Conservation (phyloP, 352 stramenopile genomes). For the Globisporangium mamillatum region DNA sequence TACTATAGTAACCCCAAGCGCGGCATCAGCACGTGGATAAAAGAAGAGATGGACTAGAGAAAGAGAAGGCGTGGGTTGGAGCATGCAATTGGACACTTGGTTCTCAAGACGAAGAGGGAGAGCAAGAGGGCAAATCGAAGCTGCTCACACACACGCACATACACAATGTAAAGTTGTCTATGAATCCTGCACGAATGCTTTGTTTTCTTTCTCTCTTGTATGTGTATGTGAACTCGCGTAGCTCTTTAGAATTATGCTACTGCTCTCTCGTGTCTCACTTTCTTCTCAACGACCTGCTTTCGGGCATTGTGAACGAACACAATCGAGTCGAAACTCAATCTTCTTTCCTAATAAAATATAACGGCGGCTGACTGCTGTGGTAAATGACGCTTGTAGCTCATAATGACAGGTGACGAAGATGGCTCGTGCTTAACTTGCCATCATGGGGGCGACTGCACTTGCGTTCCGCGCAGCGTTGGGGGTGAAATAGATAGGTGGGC, state of each 20-base stretch:
- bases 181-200: not conserved
- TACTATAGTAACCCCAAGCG: slow-evolving; percentile 90
- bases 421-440: slow-evolving; percentile 9
- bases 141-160: not conserved
- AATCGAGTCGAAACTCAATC: not conserved
- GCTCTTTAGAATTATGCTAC: not conserved
- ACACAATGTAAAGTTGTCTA: slow-evolving; percentile 19
- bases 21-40: slow-evolving; percentile 88
- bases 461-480: slow-evolving; percentile 12
- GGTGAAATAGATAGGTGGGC: slow-evolving; percentile 15
- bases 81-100: not conserved
- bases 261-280: not conserved
- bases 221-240: not conserved
- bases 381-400: not conserved
- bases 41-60: slow-evolving; percentile 79
- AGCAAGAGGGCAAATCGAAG: not conserved
- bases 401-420: not conserved
- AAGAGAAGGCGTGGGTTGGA: not conserved
- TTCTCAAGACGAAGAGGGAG: not conserved
- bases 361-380: not conserved
- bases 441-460: slow-evolving; percentile 12
- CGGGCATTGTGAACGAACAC: not conserved
- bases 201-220: not conserved
- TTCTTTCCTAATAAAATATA: slow-evolving; percentile 15
- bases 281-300: not conserved